Percentiles rank a stretch among this genome's conserved stretches.
Evolutionary conservation across 805 yeast species (phyloP).

Genomic region (Ogataea saltuana): DNA sequence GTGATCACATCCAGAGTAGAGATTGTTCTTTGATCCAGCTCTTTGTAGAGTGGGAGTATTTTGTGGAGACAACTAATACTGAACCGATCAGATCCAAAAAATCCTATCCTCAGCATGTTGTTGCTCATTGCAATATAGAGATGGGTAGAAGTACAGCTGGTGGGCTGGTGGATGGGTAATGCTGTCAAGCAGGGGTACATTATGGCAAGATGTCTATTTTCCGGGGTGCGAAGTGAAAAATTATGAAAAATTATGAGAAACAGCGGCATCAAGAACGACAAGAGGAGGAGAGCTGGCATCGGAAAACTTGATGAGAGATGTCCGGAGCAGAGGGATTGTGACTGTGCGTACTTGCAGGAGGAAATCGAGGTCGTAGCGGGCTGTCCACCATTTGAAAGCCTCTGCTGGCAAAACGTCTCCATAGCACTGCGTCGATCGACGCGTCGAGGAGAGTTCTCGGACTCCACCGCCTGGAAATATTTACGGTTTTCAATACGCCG

Average conservation of each 20-base stretch:
- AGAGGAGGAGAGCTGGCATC: neutral
- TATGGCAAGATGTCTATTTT: neutral
- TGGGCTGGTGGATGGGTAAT: neutral
- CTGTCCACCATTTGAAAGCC: neutral
- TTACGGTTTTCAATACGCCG: neutral
- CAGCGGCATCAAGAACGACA: neutral
- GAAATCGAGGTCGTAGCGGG: too few relatives aligned
- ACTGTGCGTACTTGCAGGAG: too few relatives aligned
- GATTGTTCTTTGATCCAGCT: slow-evolving; percentile 7
- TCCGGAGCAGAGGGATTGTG: too few relatives aligned
- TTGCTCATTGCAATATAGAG: too few relatives aligned
- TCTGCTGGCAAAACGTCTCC: neutral
- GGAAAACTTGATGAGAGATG: too few relatives aligned
- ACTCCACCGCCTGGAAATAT: neutral
- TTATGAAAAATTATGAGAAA: neutral
- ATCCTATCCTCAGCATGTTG: slow-evolving; percentile 53
- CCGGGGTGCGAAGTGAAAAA: neutral
- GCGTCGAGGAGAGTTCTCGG: neutral
- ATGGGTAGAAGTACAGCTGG: neutral
- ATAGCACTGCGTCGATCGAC: neutral
- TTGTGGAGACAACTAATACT: slow-evolving; percentile 55
- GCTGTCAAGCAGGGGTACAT: neutral
- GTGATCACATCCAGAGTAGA: slow-evolving; percentile 59
- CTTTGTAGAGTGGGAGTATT: slow-evolving; percentile 32
- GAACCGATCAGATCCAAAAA: slow-evolving; percentile 78